Percentiles rank a stretch among this genome's conserved stretches.
phyloP scores from a whole-genome alignment of 1,284 basidiomycete genomes.

The Marasmius tenuissimus region DNA sequence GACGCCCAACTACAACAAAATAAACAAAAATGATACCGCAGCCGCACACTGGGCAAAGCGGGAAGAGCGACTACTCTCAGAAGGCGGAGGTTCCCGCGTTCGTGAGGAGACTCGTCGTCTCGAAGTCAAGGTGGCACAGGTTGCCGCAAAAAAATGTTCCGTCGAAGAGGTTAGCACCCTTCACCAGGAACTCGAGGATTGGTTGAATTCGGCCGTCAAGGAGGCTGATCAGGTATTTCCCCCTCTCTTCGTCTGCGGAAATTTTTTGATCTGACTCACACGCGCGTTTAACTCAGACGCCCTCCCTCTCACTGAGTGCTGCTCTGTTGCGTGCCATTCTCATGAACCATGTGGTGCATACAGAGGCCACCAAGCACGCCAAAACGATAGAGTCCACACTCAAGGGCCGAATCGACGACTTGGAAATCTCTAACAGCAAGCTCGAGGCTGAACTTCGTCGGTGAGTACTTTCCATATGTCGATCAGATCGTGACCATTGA shows the following conservation, averaged over 20 bases:
- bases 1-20: slow-evolving; percentile 31
- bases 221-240: slow-evolving; percentile 55
- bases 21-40: slow-evolving; percentile 38
- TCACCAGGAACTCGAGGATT: slow-evolving; percentile 72
- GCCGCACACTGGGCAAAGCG: slow-evolving; percentile 48
- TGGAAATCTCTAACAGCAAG: slow-evolving; percentile 55
- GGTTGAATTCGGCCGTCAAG: slow-evolving; percentile 60
- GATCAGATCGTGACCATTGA: slow-evolving; percentile 17
- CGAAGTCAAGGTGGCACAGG: slow-evolving; percentile 73
- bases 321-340: slow-evolving; percentile 76
- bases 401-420: slow-evolving; percentile 62
- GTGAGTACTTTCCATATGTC: slow-evolving; percentile 37
- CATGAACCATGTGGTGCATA: slow-evolving; percentile 75
- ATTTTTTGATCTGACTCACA: slow-evolving; percentile 10
- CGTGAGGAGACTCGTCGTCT: slow-evolving; percentile 63
- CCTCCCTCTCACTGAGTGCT: slow-evolving; percentile 64
- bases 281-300: slow-evolving; percentile 38
- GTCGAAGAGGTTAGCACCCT: slow-evolving; percentile 76
- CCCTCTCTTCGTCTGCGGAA: slow-evolving; percentile 5
- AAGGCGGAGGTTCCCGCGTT: slow-evolving; percentile 37
- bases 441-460: slow-evolving; percentile 65
- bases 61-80: slow-evolving; percentile 39
- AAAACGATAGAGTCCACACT: slow-evolving; percentile 60
- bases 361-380: slow-evolving; percentile 65
- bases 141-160: slow-evolving; percentile 81